These are phyloP conservation scores for Eimeria mitis DNA, from an alignment of 169 alveolate species.

Conservation along the genomic window DNA sequence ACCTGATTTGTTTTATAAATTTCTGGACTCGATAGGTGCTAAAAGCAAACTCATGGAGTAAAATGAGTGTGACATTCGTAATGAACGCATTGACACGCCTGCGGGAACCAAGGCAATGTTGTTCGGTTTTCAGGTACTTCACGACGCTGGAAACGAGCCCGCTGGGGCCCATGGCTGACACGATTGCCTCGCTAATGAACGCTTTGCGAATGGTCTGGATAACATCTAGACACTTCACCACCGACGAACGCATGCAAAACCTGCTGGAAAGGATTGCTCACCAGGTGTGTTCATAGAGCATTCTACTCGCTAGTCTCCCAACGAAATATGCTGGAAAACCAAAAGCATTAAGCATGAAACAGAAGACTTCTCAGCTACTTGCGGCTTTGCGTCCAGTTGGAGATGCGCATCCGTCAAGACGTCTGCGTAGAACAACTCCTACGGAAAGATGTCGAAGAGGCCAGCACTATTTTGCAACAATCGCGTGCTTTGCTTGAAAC, in stretches of 20 bases:
- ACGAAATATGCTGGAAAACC: not conserved
- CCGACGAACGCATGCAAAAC: constrained; percentile 87
- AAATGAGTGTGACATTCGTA: not conserved
- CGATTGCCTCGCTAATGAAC: constrained; percentile 84
- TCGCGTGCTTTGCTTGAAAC: constrained; percentile 58
- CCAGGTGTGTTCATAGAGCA: constrained; percentile 78
- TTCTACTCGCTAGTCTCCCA: not conserved
- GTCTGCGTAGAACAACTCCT: constrained; percentile 52
- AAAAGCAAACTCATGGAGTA: not conserved
- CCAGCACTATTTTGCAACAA: constrained; percentile 29
- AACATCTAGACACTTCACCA: constrained; percentile 86
- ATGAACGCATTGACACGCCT: not conserved
- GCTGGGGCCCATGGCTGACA: constrained; percentile 82
- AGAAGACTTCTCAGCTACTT: not conserved
- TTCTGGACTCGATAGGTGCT: not conserved
- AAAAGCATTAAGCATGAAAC: not conserved
- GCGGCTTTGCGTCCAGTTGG: constrained; percentile 10
- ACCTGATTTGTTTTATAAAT: not conserved
- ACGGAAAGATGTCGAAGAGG: constrained; percentile 23
- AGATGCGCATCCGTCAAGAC: constrained; percentile 58
- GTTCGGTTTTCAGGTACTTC: constrained; percentile 79
- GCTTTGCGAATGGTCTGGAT: constrained; percentile 87
- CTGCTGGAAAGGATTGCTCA: constrained; percentile 85
- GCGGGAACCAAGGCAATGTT: not conserved
- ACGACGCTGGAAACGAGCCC: constrained; percentile 83